Evolutionary conservation across 768 basidiomycete genomes (phyloP), one percentile per base, ranked within the genome.

Genomic region (Leccinellum luteum): DNA sequence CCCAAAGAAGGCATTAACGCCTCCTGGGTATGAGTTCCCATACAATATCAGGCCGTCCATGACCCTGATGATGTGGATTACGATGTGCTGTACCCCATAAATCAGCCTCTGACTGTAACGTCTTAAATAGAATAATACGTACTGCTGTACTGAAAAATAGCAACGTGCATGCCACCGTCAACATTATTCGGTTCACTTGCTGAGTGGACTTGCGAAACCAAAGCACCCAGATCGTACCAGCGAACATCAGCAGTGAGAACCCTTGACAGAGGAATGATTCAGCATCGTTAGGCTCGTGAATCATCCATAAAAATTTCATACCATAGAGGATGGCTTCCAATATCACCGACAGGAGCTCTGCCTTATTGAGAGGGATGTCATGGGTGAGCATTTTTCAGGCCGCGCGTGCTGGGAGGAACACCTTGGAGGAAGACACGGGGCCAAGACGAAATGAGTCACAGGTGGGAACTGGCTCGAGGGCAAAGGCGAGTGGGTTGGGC

Each of bases 181-280:
- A 4, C 65, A 70, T 69, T 23, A 47, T 58, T 4, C 9, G 31
- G 48, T 73, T 67, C 48, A 73, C 30, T 6, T 43, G 34, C 10
- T 32, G 21, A 9, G 52, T 52, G 8, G 53, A 34, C 9, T 32
- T 60, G 19, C 53, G 52, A 25, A 47, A 51, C 6, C 57, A 32
- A n/a, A 74, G 34, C 1, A 57, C 63, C 62, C 67, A 70, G 12
- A 75, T 44, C 1, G 73, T 71, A 3, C 61, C 64, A 7, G 65
- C 63, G 57, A 73, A 75, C 74, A 75, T 74, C 38, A 75, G 53
- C 27, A 74, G 31, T 5, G 73, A 75, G 54, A 75, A 72, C 0
- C 74, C 74, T 75, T n/a, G 14, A 1, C 0, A 14, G 3, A 14
- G 48, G 13, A 25, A 31, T n/a, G 3, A 6, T 3, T 58, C n/a